phyloP scores from a whole-genome alignment of 345 rosid genomes.

The Aegle marmelos region DNA sequence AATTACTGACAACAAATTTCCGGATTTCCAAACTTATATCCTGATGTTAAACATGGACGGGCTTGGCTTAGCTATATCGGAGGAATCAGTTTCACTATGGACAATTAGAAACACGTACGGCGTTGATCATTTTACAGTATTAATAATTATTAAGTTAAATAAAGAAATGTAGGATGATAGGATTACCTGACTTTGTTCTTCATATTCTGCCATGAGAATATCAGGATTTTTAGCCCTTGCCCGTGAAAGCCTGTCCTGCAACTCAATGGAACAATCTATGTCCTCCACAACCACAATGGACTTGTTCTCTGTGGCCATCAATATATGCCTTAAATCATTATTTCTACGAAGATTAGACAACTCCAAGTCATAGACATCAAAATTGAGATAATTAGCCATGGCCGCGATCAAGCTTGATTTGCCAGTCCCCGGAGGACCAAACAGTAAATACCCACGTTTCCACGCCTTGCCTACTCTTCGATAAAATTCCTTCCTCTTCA shows the following conservation, averaged over 20 bases:
- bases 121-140: not conserved
- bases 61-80: too few relatives aligned
- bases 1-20: too few relatives aligned
- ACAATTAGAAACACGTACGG: not conserved
- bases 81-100: not conserved
- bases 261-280: slow-evolving; percentile 1
- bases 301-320: slow-evolving; percentile 10
- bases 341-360: slow-evolving; percentile 16
- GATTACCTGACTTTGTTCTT: slow-evolving; percentile 6
- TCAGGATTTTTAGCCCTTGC: not conserved
- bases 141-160: not conserved
- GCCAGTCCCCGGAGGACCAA: slow-evolving; percentile 32
- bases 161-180: not conserved
- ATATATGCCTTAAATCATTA: slow-evolving; percentile 17
- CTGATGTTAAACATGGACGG: too few relatives aligned
- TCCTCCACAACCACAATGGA: too few relatives aligned
- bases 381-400: slow-evolving; percentile 11
- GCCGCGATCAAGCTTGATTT: slow-evolving; percentile 39
- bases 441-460: slow-evolving; percentile 6
- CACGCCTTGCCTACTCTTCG: slow-evolving; percentile 34
- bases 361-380: slow-evolving; percentile 31
- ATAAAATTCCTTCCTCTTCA: slow-evolving; percentile 27
- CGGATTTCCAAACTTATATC: too few relatives aligned
- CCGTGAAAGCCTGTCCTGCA: slow-evolving; percentile 11
- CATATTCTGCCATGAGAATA: not conserved